Evolutionary conservation across 352 stramenopile species (phyloP).

Genomic region (Saprolegnia diclina): DNA sequence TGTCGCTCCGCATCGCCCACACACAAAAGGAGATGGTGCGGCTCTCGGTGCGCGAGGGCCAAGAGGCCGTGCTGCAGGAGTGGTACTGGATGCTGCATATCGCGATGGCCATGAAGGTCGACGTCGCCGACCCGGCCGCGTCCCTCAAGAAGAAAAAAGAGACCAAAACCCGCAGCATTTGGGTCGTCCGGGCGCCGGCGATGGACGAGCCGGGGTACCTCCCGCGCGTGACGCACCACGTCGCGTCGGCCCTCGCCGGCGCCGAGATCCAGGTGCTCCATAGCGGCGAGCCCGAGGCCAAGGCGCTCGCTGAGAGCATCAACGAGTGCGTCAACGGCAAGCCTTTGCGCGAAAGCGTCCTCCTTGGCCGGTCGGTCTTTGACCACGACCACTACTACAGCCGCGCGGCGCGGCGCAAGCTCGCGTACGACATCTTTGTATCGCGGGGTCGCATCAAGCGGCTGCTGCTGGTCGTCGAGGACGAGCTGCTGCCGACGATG

Average conservation of each 20-base stretch:
- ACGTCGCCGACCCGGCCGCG: not conserved
- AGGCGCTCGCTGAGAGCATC: constrained; percentile 15
- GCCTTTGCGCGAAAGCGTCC: constrained; percentile 17
- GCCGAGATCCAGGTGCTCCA: constrained; percentile 25
- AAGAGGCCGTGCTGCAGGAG: constrained; percentile 23
- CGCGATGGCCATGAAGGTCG: constrained; percentile 26
- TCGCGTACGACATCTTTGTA: constrained; percentile 26
- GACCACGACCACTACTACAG: constrained; percentile 18
- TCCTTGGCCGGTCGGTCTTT: constrained; percentile 17
- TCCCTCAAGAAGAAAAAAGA: constrained; percentile 18
- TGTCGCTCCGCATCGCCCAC: constrained; percentile 15
- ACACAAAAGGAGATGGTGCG: constrained; percentile 25
- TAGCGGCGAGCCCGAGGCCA: constrained; percentile 7
- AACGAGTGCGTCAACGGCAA: constrained; percentile 20
- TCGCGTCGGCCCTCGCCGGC: constrained; percentile 10
- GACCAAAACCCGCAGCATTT: constrained; percentile 22
- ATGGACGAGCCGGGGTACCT: constrained; percentile 18
- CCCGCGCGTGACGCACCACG: not conserved
- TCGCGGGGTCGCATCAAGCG: constrained; percentile 25
- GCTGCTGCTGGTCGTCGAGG: constrained; percentile 22
- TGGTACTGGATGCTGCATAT: constrained; percentile 27
- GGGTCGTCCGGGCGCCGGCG: constrained; percentile 17
- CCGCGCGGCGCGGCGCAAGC: constrained; percentile 12
- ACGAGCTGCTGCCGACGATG: constrained; percentile 18
- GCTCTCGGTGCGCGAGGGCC: constrained; percentile 18